phyloP scores from a whole-genome alignment of 805 yeast genomes.

The Kodamaea nitidulidarum region DNA sequence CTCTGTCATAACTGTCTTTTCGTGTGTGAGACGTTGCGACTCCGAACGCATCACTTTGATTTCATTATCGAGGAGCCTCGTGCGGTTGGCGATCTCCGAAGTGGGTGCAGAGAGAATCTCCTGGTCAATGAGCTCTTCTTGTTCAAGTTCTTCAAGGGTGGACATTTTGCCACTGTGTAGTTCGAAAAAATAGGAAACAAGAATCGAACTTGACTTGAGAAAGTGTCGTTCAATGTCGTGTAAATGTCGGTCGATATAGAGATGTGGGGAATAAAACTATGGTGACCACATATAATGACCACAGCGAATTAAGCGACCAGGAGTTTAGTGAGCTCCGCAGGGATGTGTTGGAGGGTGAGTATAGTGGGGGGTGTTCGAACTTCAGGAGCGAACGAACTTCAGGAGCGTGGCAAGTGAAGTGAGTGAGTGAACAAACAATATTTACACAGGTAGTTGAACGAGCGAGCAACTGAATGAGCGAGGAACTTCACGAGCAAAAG shows the following conservation, averaged over 20 bases:
- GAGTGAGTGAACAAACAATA: no score
- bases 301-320: conserved; percentile 17
- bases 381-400: no score
- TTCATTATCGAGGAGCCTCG: conserved; percentile 87
- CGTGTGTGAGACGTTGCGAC: conserved; percentile 84
- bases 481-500: no score
- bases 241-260: not conserved
- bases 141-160: conserved; percentile 78
- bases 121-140: conserved; percentile 65
- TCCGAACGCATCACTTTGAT: conserved; percentile 93
- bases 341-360: conserved; percentile 25
- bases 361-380: no score
- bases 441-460: not conserved
- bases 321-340: conserved; percentile 23
- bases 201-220: no score
- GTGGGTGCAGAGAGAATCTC: conserved; percentile 79
- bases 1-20: conserved; percentile 86
- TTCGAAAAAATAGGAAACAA: not conserved
- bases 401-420: no score
- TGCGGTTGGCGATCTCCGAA: conserved; percentile 77
- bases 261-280: not conserved
- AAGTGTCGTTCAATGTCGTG: no score
- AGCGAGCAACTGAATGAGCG: no score
- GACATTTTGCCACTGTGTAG: conserved; percentile 48
- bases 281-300: conserved; percentile 6